phyloP scores from a whole-genome alignment of 2,329 filamentous ascomycete genomes.

The Cryphonectria carpinicola region DNA sequence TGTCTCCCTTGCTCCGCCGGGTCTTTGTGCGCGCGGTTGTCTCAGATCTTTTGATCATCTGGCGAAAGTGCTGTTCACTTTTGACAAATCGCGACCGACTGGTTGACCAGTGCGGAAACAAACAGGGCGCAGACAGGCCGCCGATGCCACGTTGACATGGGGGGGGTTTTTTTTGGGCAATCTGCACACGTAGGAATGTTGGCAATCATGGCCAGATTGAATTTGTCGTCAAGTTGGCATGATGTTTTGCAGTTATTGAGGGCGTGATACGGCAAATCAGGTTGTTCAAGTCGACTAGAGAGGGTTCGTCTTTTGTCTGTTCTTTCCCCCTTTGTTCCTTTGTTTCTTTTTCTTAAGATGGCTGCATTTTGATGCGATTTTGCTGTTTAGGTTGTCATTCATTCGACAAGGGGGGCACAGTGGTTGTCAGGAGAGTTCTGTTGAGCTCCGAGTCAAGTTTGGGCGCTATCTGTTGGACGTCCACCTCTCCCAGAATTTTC shows the following conservation, averaged over 20 bases:
- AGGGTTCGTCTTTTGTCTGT: slow-evolving; percentile 18
- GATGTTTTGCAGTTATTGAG: slow-evolving; percentile 19
- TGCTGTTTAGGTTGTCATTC: slow-evolving; percentile 30
- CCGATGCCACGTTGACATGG: not conserved
- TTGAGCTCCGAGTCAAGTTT: slow-evolving; percentile 31
- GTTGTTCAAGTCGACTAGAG: slow-evolving; percentile 27
- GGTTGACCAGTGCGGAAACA: not conserved
- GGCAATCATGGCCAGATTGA: slow-evolving; percentile 17
- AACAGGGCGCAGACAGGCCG: not conserved
- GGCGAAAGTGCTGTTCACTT: not conserved
- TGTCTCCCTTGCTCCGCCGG: slow-evolving; percentile 3
- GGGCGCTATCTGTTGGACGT: slow-evolving; percentile 31
- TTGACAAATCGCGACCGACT: not conserved
- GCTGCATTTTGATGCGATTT: slow-evolving; percentile 22
- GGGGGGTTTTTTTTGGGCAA: slow-evolving; percentile 4
- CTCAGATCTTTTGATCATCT: not conserved
- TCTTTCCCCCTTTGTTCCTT: not conserved
- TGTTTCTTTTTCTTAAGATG: not conserved
- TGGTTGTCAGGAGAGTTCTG: slow-evolving; percentile 31
- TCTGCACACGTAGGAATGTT: slow-evolving; percentile 11
- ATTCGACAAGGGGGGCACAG: slow-evolving; percentile 29
- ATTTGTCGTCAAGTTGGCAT: slow-evolving; percentile 24
- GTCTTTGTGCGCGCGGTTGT: slow-evolving; percentile 7
- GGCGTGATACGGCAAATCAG: slow-evolving; percentile 26
- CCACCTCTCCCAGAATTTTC: slow-evolving; percentile 25